Conservation (phyloP, 495 filamentous ascomycete species). For the Penicillium daleae region DNA sequence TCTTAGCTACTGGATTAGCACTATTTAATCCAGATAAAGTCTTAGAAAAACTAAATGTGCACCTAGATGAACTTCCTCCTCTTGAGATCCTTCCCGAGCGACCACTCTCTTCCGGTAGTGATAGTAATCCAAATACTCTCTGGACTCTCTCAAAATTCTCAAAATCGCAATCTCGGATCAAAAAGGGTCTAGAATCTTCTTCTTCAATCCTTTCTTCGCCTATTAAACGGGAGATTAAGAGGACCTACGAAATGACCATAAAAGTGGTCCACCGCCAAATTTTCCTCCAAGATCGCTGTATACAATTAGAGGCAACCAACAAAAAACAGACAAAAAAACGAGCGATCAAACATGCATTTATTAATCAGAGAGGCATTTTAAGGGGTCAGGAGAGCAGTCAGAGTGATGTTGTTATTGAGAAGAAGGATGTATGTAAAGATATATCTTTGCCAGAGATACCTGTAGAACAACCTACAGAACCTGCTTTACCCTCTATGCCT, state of each 20-base stretch:
- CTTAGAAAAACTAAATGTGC: conserved; percentile 3
- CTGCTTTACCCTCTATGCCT: too few relatives aligned
- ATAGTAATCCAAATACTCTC: conserved; percentile 4
- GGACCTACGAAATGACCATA: too few relatives aligned
- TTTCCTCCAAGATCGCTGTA: background rate
- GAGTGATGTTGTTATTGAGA: too few relatives aligned
- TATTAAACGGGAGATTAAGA: conserved; percentile 6
- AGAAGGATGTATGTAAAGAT: too few relatives aligned
- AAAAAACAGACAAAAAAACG: too few relatives aligned
- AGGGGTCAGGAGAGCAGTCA: too few relatives aligned
- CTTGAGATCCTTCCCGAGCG: background rate
- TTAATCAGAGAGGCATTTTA: too few relatives aligned
- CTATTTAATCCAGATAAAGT: conserved; percentile 1
- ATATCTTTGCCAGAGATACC: too few relatives aligned
- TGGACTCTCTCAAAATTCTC: conserved; percentile 13
- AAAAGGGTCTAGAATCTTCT: conserved; percentile 10
- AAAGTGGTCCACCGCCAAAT: background rate
- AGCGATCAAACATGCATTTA: too few relatives aligned
- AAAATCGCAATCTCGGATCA: conserved; percentile 13
- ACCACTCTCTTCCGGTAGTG: conserved; percentile 1
- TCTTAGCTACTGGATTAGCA: background rate
- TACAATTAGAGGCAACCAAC: too few relatives aligned
- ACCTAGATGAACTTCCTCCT: conserved; percentile 4
- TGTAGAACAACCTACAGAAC: too few relatives aligned
- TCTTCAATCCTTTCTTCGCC: conserved; percentile 6